Percentiles rank a stretch among this genome's conserved stretches.
Evolutionary conservation across 2,329 filamentous ascomycete species (phyloP).

Genomic region (Trichoderma sp.): DNA sequence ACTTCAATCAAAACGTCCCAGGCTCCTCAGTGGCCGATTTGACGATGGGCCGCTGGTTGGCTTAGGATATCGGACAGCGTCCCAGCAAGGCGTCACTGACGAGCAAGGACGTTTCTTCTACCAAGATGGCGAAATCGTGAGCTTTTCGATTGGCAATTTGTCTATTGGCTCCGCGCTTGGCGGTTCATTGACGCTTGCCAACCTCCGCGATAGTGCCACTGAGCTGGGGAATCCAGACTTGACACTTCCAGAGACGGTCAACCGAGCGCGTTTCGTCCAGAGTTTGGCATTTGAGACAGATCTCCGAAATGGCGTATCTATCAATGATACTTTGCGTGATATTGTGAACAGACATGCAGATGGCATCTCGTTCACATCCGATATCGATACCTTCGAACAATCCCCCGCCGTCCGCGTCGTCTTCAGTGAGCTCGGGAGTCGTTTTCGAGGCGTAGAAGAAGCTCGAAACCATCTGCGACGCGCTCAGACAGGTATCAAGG

Average conservation of each 20-base stretch:
- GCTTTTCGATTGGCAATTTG: not conserved
- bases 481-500: not conserved
- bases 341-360: not conserved
- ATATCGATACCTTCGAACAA: not conserved
- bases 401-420: not conserved
- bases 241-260: not conserved
- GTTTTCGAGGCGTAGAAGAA: not conserved
- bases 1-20: not conserved
- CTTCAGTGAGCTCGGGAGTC: not conserved
- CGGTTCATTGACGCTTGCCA: not conserved
- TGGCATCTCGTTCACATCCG: not conserved
- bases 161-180: not conserved
- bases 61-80: not conserved
- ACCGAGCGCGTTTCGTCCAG: not conserved
- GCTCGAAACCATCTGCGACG: not conserved
- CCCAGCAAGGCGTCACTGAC: not conserved
- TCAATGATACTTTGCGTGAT: not conserved
- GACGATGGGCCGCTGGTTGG: not conserved
- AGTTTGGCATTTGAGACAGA: not conserved
- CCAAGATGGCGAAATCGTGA: not conserved
- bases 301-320: not conserved
- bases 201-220: not conserved
- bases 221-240: not conserved
- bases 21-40: not conserved
- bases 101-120: not conserved